phyloP scores from a whole-genome alignment of 805 yeast species.

The Candida verbasci region DNA sequence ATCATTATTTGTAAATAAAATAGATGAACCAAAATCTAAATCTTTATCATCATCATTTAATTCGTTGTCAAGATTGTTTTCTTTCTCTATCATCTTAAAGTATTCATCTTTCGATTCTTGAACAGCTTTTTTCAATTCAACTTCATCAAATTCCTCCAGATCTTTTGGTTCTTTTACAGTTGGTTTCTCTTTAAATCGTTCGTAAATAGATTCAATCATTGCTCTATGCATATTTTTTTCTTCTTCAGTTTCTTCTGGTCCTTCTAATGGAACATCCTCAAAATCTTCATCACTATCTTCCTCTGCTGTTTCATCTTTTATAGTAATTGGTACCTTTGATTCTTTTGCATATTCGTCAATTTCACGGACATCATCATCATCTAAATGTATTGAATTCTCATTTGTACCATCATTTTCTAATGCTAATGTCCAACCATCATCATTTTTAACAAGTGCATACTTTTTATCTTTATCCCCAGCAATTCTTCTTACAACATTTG shows the following conservation, averaged over 20 bases:
- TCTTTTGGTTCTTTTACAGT: constrained; percentile 3
- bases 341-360: constrained; percentile 1
- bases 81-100: constrained; percentile 20
- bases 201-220: constrained; percentile 34
- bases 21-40: constrained; percentile 17
- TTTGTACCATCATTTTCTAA: constrained; percentile 41
- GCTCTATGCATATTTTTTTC: constrained; percentile 25
- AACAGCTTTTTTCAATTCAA: constrained; percentile 44
- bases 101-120: constrained; percentile 44
- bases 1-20: constrained; percentile 13
- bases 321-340: neutral
- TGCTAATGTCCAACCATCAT: constrained; percentile 81
- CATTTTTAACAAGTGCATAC: constrained; percentile 70
- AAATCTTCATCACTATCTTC: constrained; percentile 27
- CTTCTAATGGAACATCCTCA: constrained; percentile 57
- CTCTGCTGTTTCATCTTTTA: neutral
- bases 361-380: constrained; percentile 30
- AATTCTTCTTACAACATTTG: constrained; percentile 52
- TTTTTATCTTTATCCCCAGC: constrained; percentile 80
- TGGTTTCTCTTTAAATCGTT: constrained; percentile 18
- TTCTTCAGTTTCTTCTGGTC: constrained; percentile 20
- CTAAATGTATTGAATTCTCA: constrained; percentile 48
- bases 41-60: neutral
- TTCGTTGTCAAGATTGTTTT: constrained; percentile 11
- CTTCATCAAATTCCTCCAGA: constrained; percentile 23